Percentiles rank a stretch among this genome's conserved stretches.
Conservation (phyloP, 495 filamentous ascomycete species). For the Neurospora hispaniola region DNA sequence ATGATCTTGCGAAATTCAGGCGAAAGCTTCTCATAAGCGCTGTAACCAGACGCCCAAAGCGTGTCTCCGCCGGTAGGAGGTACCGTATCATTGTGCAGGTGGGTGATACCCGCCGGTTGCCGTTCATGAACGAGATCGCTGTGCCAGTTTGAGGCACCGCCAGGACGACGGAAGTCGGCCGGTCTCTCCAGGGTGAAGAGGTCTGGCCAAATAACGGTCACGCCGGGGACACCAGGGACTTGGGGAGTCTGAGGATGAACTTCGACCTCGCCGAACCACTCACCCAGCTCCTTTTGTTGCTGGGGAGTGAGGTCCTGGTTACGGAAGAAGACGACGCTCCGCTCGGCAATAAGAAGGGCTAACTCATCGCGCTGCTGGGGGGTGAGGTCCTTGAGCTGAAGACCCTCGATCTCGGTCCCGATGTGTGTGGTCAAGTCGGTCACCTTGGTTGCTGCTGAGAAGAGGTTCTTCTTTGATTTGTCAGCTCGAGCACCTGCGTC, state of each 20-base stretch:
- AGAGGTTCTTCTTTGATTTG: conserved; percentile 52
- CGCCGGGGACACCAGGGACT: conserved; percentile 54
- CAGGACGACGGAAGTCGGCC: conserved; percentile 51
- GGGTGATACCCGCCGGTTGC: conserved; percentile 60
- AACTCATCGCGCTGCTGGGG: conserved; percentile 60
- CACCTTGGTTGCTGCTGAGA: conserved; percentile 55
- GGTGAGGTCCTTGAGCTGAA: conserved; percentile 59
- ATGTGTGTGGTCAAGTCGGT: conserved; percentile 56
- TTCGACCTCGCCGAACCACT: conserved; percentile 57
- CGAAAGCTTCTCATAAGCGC: conserved; percentile 62
- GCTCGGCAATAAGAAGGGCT: conserved; percentile 59
- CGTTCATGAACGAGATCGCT: conserved; percentile 60
- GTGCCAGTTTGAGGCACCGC: conserved; percentile 58
- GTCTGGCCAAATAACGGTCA: conserved; percentile 59
- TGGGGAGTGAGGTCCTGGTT: conserved; percentile 62
- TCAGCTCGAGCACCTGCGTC: conserved; percentile 58
- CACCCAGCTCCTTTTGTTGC: conserved; percentile 55
- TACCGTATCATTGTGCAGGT: conserved; percentile 58
- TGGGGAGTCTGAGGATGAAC: conserved; percentile 61
- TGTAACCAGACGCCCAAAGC: conserved; percentile 60
- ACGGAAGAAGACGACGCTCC: conserved; percentile 68
- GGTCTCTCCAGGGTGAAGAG: conserved; percentile 44
- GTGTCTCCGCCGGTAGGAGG: conserved; percentile 59
- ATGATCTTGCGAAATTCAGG: conserved; percentile 60
- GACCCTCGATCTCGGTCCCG: conserved; percentile 59